Evolutionary conservation across 805 yeast species (phyloP).

Genomic region (Soucietia sequanensis): DNA sequence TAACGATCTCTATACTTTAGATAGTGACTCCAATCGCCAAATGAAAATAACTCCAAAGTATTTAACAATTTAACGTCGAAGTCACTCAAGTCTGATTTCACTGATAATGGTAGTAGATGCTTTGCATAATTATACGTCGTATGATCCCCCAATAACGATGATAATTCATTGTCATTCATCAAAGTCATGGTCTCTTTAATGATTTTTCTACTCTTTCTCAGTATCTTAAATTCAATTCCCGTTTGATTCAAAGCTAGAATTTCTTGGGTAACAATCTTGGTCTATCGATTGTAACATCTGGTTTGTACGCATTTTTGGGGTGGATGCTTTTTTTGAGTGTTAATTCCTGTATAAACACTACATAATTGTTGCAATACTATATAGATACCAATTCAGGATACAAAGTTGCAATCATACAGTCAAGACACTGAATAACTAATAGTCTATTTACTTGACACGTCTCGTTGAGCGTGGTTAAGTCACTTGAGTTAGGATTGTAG

Average conservation of each 20-base stretch:
- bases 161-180: too few relatives aligned
- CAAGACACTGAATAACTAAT: slow-evolving; percentile 19
- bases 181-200: too few relatives aligned
- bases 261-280: too few relatives aligned
- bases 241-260: too few relatives aligned
- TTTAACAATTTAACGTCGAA: slow-evolving; percentile 10
- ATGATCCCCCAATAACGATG: background rate
- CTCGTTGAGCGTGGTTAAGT: slow-evolving; percentile 4
- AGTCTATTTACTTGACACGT: slow-evolving; percentile 18
- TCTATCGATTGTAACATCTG: too few relatives aligned
- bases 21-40: slow-evolving; percentile 31
- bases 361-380: too few relatives aligned
- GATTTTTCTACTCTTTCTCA: too few relatives aligned
- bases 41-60: slow-evolving; percentile 38
- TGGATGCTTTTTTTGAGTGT: too few relatives aligned
- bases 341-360: too few relatives aligned
- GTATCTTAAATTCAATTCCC: too few relatives aligned
- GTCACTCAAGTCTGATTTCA: background rate
- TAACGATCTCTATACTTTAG: slow-evolving; percentile 13
- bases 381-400: slow-evolving; percentile 26
- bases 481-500: slow-evolving; percentile 2
- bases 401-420: slow-evolving; percentile 16
- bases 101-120: background rate
- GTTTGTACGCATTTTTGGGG: too few relatives aligned
- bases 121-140: background rate